Evolutionary conservation across 1,139 yeast species (phyloP).

Genomic region (Kurtzmaniella quercitrusa): DNA sequence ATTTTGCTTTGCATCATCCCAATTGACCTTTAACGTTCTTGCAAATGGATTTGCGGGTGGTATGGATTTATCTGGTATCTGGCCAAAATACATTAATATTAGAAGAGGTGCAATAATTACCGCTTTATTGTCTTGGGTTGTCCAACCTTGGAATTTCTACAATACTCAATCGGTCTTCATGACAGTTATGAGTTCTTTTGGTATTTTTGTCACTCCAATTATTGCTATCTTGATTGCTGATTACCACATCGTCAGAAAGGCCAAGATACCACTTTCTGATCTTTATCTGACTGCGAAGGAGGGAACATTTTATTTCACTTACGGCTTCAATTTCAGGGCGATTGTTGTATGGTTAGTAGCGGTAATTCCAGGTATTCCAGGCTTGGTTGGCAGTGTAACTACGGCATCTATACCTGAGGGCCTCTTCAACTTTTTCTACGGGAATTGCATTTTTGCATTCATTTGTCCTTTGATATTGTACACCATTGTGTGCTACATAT

Average conservation of each 20-base stretch:
- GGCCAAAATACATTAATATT: conserved; percentile 26
- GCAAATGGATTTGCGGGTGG: conserved; percentile 23
- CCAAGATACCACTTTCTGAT: conserved; percentile 11
- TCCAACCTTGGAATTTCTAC: conserved; percentile 18
- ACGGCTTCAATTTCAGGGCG: conserved; percentile 33
- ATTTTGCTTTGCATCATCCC: conserved; percentile 16
- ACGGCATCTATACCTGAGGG: conserved; percentile 19
- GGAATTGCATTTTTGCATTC: conserved; percentile 36
- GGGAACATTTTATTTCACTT: conserved; percentile 17
- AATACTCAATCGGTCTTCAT: conserved; percentile 13
- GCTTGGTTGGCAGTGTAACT: conserved; percentile 7
- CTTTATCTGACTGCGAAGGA: conserved; percentile 10
- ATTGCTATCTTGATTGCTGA: conserved; percentile 15
- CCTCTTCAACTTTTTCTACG: conserved; percentile 34
- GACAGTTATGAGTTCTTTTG: conserved; percentile 11
- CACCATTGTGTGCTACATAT: conserved; percentile 26
- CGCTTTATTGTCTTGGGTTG: conserved; percentile 17
- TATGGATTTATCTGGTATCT: conserved; percentile 26
- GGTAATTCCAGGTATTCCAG: conserved; percentile 16
- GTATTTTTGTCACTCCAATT: conserved; percentile 14
- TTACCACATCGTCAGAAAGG: conserved; percentile 12
- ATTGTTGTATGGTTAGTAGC: conserved; percentile 22
- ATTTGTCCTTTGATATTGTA: conserved; percentile 33
- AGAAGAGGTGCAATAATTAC: conserved; percentile 21
- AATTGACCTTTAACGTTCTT: conserved; percentile 19